Conservation (phyloP, 805 yeast genomes). For the Ogataea methylovora region DNA sequence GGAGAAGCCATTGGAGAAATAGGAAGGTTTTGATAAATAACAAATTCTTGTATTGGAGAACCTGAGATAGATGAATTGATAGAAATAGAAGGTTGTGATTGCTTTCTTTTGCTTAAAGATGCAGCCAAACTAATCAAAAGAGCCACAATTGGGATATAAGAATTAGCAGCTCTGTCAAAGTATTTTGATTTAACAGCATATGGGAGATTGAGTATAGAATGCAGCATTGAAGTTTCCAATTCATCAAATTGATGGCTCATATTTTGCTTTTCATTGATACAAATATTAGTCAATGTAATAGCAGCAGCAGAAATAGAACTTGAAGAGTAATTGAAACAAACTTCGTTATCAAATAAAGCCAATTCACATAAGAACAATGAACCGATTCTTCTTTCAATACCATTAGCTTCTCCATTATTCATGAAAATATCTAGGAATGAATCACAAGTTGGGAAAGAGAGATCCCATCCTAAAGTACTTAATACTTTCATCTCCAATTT, state of each 20-base stretch:
- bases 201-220: conserved; percentile 16
- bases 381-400: conserved; percentile 44
- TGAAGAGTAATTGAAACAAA: conserved; percentile 42
- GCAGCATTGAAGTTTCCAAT: conserved; percentile 19
- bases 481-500: conserved; percentile 66
- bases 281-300: conserved; percentile 30
- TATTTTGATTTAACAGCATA: conserved; percentile 20
- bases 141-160: conserved; percentile 13
- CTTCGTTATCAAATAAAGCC: conserved; percentile 52
- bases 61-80: conserved; percentile 4
- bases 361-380: conserved; percentile 60
- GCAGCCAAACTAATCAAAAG: conserved; percentile 19
- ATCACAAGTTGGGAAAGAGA: conserved; percentile 57
- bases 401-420: conserved; percentile 21
- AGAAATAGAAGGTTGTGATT: conserved; percentile 1
- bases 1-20: conserved; percentile 26
- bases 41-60: conserved; percentile 15
- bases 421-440: conserved; percentile 52
- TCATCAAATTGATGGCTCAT: conserved; percentile 26
- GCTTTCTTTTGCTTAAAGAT: conserved; percentile 14
- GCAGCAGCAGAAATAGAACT: conserved; percentile 47
- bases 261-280: conserved; percentile 15
- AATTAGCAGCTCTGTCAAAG: conserved; percentile 7
- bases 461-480: conserved; percentile 56
- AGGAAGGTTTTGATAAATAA: conserved; percentile 14